Evolutionary conservation across 768 basidiomycete genomes (phyloP).

Genomic region (Rhodotorula babjevae): DNA sequence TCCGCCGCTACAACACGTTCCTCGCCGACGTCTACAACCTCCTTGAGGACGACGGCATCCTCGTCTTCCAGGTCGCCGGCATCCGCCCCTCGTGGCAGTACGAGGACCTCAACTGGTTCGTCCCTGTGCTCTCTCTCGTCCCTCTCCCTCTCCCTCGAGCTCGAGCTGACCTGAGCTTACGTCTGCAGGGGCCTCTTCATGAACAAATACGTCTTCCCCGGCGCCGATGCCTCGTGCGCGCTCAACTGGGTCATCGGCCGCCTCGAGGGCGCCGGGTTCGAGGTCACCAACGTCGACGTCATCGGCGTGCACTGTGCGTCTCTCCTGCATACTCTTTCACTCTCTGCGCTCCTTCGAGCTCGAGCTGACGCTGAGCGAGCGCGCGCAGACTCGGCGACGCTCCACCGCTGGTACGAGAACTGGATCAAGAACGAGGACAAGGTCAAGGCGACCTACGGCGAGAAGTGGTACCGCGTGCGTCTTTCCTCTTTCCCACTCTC

Average conservation of each 20-base stretch:
- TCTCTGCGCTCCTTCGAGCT: too few relatives aligned
- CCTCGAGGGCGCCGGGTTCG: constrained; percentile 82
- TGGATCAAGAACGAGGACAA: constrained; percentile 91
- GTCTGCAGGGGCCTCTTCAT: constrained; percentile 77
- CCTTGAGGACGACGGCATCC: constrained; percentile 86
- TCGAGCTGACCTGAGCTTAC: background rate
- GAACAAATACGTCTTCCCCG: constrained; percentile 98
- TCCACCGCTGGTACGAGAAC: constrained; percentile 84
- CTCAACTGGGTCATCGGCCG: constrained; percentile 84
- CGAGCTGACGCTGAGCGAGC: background rate
- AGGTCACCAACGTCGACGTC: constrained; percentile 93
- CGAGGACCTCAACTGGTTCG: constrained; percentile 87
- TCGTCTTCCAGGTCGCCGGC: constrained; percentile 97
- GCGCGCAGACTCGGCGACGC: constrained; percentile 38
- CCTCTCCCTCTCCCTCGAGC: background rate
- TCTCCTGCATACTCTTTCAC: background rate
- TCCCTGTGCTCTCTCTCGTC: background rate
- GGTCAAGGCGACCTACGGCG: constrained; percentile 82
- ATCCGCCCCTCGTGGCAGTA: constrained; percentile 94
- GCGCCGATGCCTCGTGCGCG: constrained; percentile 92
- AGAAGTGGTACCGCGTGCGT: constrained; percentile 71
- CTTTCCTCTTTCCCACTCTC: background rate
- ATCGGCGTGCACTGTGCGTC: constrained; percentile 73
- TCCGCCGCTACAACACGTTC: constrained; percentile 84
- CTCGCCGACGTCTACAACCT: constrained; percentile 86